Evolutionary conservation across 441 rosid genomes (phyloP), one percentile per base, ranked within the genome.

Genomic region (Jatropha multifida): DNA sequence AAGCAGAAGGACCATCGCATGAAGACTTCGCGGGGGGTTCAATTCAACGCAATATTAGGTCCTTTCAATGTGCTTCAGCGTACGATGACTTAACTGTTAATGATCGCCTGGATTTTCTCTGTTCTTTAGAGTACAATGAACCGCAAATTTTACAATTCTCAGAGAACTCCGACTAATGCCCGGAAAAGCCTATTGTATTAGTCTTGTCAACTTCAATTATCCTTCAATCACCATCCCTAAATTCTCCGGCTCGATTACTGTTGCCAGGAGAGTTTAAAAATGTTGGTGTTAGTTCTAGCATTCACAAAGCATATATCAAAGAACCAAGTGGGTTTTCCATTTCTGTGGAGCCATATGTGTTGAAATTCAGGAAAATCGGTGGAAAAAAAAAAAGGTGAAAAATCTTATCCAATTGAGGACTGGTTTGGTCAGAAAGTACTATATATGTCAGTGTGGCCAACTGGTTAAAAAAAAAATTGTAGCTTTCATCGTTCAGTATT

Each of bases 51-150:
- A 0, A 23, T 75, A 66, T 87, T 89, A 2, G 93, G 93, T 4
- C 89, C 95, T 7, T 90, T 32, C 95, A 3, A 89, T 89, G 96
- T 78, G 88, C 90, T 40, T 90, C 95, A 0, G 93, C 93, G 26
- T 60, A 88, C 87, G 89, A 90, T 12, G 96, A 89, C 82, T 70
- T 87, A 49, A 79, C 70, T 13, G 18, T 44, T 2, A 32, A 79
- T 4, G 91, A 88, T 63, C 85, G 91, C 83, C 73, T 87, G 48
- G 68, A 87, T 75, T 87, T 92, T 74, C 83, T 89, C 0, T 92
- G 94, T 37, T 85, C 86, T 18, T 38, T 71, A 42, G 88, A 91
- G 26, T 90, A 87, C 80, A 84, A 83, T 65, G 37, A 78, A 26
- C 83, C 83, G 4, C 67, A 63, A 66, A 68, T 89, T 20, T 8